phyloP scores from a whole-genome alignment of 306 rosid species.

The Dalbergia oliveri region DNA sequence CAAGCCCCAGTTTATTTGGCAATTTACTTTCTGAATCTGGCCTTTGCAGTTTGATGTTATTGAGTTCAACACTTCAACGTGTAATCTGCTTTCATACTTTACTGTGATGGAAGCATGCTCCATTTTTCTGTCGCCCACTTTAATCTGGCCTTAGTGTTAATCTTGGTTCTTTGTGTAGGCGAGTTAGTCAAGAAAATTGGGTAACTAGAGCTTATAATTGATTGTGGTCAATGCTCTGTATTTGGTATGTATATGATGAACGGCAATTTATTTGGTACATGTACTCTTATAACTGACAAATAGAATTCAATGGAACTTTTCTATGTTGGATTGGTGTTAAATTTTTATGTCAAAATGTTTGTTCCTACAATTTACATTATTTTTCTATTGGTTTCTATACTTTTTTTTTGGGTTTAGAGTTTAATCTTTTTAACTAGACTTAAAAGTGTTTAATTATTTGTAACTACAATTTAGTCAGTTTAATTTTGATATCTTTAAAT shows the following conservation, averaged over 20 bases:
- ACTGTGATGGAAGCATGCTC: slow-evolving; percentile 55
- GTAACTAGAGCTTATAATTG: slow-evolving; percentile 35
- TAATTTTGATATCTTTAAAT: no score
- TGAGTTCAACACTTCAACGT: slow-evolving; percentile 40
- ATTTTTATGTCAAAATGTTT: background rate
- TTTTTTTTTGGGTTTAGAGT: no score
- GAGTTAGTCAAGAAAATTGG: slow-evolving; percentile 33
- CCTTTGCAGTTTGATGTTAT: slow-evolving; percentile 51
- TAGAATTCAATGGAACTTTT: slow-evolving; percentile 4
- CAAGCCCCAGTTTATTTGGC: slow-evolving; percentile 43
- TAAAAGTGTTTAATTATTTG: no score
- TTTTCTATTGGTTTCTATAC: no score
- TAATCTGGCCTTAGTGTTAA: slow-evolving; percentile 23
- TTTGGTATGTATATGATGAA: slow-evolving; percentile 33
- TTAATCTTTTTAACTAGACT: no score
- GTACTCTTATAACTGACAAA: background rate
- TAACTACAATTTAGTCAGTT: no score
- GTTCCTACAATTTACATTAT: background rate
- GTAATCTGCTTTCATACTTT: slow-evolving; percentile 48
- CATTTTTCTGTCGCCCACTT: slow-evolving; percentile 37
- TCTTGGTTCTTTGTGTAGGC: slow-evolving; percentile 42
- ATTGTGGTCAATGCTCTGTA: slow-evolving; percentile 16
- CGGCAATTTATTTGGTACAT: slow-evolving; percentile 14
- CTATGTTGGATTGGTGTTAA: background rate
- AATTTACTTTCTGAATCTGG: slow-evolving; percentile 53